Conservation (phyloP, 1,284 basidiomycete species). For the Ganoderma sinense region DNA sequence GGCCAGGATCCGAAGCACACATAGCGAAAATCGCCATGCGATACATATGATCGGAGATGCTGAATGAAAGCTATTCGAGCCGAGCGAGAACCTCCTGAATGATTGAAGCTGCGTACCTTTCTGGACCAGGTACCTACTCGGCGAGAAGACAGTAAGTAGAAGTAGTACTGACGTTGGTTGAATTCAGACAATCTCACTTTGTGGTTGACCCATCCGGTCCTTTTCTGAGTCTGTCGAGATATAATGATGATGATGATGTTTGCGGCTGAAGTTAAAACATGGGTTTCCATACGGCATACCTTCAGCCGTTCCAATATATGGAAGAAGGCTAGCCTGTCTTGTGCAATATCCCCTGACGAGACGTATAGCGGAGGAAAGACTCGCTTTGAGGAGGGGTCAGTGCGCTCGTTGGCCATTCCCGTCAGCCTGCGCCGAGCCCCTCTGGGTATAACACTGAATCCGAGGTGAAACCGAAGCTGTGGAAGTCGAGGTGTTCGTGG, state of each 20-base stretch:
- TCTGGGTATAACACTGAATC: not conserved
- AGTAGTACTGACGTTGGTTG: not conserved
- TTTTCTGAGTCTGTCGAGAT: conserved; percentile 81
- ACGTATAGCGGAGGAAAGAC: conserved; percentile 62
- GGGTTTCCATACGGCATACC: conserved; percentile 48
- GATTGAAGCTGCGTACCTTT: conserved; percentile 63
- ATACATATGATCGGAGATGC: conserved; percentile 98
- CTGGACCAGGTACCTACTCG: conserved; percentile 75
- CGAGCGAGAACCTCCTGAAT: not conserved
- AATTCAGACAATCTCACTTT: conserved; percentile 55
- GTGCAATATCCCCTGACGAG: conserved; percentile 60
- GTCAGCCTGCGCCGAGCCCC: not conserved
- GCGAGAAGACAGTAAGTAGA: conserved; percentile 7
- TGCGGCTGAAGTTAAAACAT: not conserved
- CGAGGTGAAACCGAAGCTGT: not conserved
- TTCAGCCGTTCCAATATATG: conserved; percentile 90
- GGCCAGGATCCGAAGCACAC: conserved; percentile 72
- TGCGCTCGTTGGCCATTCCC: not conserved
- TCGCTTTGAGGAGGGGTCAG: conserved; percentile 33
- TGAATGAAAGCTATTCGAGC: conserved; percentile 39
- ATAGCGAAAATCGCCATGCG: conserved; percentile 94
- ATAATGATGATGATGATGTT: not conserved
- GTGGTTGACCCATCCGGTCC: conserved; percentile 93
- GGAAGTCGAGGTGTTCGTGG: not conserved
- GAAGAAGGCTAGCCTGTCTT: conserved; percentile 87